phyloP scores from a whole-genome alignment of 2,329 filamentous ascomycete genomes.

The Penicillium sp. region DNA sequence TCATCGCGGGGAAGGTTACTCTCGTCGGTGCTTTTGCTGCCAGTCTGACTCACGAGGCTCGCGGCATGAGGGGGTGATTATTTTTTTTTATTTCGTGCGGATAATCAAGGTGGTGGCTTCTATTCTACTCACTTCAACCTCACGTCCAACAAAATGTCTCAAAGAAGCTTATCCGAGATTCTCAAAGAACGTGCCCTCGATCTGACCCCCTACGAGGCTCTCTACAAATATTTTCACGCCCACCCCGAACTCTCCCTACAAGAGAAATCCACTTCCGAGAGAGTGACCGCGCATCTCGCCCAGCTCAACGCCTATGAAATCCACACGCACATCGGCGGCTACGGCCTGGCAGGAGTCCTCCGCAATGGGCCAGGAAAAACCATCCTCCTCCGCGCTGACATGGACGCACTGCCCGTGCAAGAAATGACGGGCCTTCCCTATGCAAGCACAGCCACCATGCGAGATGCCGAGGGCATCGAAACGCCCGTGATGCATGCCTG shows the following conservation, averaged over 20 bases:
- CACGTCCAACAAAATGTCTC: conserved; percentile 30
- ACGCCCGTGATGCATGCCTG: conserved; percentile 66
- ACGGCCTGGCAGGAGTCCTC: conserved; percentile 50
- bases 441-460: conserved; percentile 51
- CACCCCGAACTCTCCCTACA: conserved; percentile 64
- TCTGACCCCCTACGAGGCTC: conserved; percentile 53
- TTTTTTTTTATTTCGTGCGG: neutral
- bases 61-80: neutral
- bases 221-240: conserved; percentile 63
- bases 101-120: too few relatives aligned
- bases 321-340: conserved; percentile 51
- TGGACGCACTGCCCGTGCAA: conserved; percentile 55
- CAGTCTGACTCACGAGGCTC: neutral
- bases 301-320: conserved; percentile 40
- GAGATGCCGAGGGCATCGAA: conserved; percentile 53
- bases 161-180: conserved; percentile 26
- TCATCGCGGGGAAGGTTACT: neutral
- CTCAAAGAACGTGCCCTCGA: conserved; percentile 31
- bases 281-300: conserved; percentile 49
- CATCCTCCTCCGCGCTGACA: conserved; percentile 54
- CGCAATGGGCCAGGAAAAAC: conserved; percentile 49
- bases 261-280: conserved; percentile 57
- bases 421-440: conserved; percentile 55
- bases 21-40: neutral
- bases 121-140: too few relatives aligned